These are phyloP conservation scores for Termitomyces sp. DNA, from an alignment of 768 basidiomycete genomes.

Conservation along the genomic window DNA sequence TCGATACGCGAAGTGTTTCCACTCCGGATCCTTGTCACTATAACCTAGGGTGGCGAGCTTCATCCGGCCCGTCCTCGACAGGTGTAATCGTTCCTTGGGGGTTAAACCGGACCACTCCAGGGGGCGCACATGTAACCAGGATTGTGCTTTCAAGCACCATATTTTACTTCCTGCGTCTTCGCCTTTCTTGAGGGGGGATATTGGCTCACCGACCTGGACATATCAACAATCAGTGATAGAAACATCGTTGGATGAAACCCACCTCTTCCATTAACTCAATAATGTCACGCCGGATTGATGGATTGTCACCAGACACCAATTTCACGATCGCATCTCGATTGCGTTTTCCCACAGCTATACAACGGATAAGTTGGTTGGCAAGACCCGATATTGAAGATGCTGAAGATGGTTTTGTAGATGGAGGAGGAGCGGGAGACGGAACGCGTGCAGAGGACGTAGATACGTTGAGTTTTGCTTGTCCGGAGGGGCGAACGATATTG, in stretches of 20 bases:
- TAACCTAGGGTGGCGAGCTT: conserved; percentile 46
- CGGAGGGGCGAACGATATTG: conserved; percentile 26
- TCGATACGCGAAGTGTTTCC: conserved; percentile 44
- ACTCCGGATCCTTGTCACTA: conserved; percentile 55
- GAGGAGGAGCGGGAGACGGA: conserved; percentile 21
- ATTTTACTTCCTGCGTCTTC: conserved; percentile 27
- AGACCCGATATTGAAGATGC: conserved; percentile 11
- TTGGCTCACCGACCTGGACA: conserved; percentile 46
- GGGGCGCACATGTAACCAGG: conserved; percentile 70
- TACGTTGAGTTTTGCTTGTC: conserved; percentile 22
- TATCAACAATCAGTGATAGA: neutral
- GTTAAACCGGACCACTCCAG: conserved; percentile 51
- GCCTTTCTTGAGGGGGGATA: conserved; percentile 24
- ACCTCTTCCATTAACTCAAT: conserved; percentile 47
- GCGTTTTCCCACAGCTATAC: conserved; percentile 40
- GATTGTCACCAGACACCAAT: conserved; percentile 38
- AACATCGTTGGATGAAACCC: conserved; percentile 12
- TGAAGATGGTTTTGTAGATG: conserved; percentile 11
- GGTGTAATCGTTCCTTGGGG: conserved; percentile 37
- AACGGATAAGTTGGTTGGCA: conserved; percentile 47
- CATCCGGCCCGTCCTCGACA: conserved; percentile 47
- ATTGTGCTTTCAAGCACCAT: conserved; percentile 49
- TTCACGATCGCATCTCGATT: conserved; percentile 44
- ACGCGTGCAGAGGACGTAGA: conserved; percentile 21
- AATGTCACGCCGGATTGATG: conserved; percentile 34